phyloP scores from a whole-genome alignment of 2,329 filamentous ascomycete genomes.

The Ophiocordyceps sinensis region DNA sequence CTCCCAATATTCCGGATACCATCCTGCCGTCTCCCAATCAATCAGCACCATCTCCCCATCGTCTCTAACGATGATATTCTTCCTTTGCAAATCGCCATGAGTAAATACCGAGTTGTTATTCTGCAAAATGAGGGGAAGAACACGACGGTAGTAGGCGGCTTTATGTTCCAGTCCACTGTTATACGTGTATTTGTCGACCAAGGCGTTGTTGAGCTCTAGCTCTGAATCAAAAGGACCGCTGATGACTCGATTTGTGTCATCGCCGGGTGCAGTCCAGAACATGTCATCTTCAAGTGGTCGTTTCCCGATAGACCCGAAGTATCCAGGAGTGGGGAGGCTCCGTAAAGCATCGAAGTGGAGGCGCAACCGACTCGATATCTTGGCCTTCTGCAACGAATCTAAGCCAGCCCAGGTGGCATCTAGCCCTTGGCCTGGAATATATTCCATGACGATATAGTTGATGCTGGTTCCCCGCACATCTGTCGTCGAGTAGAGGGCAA shows the following conservation, averaged over 20 bases:
- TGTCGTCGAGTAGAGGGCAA: conserved; percentile 1
- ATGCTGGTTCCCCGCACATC: not conserved
- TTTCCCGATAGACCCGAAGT: conserved; percentile 6
- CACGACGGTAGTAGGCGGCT: conserved; percentile 9
- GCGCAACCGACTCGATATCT: conserved; percentile 1
- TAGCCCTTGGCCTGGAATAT: conserved; percentile 6
- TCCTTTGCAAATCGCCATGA: conserved; percentile 2
- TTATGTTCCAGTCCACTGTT: not conserved
- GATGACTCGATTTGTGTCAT: conserved; percentile 3
- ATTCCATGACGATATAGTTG: conserved; percentile 9
- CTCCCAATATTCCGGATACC: conserved; percentile 11
- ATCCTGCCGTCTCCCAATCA: conserved; percentile 9
- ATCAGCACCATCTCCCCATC: not conserved
- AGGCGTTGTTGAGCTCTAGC: not conserved
- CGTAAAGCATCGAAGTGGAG: not conserved
- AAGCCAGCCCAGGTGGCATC: not conserved
- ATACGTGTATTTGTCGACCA: not conserved
- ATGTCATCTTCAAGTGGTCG: conserved; percentile 6
- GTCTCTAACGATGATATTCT: not conserved
- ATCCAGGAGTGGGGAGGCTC: conserved; percentile 4
- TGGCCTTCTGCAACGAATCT: not conserved
- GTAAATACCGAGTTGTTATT: conserved; percentile 1
- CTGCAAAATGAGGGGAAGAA: conserved; percentile 15
- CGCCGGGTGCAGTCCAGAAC: conserved; percentile 4
- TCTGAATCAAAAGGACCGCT: not conserved